Evolutionary conservation across 495 filamentous ascomycete species (phyloP).

Genomic region (Parathielavia appendiculata): DNA sequence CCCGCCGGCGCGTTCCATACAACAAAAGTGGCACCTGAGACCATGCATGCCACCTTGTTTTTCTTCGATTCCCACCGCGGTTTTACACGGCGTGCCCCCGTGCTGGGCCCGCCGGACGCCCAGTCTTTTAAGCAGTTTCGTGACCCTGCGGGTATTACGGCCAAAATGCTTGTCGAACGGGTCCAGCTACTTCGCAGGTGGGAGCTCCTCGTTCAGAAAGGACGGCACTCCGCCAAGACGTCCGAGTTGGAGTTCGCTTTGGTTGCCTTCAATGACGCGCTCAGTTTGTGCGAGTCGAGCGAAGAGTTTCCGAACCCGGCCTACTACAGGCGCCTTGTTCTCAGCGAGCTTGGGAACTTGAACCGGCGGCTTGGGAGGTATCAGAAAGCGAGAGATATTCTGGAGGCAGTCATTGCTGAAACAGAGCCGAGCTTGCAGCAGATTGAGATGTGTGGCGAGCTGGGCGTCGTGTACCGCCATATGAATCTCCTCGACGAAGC

Average conservation of each 20-base stretch:
- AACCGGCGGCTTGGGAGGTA: slow-evolving; percentile 27
- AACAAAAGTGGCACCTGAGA: slow-evolving; percentile 7
- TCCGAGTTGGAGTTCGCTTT: slow-evolving; percentile 8
- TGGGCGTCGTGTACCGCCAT: slow-evolving; percentile 31
- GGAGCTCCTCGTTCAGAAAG: slow-evolving; percentile 13
- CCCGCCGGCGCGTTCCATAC: slow-evolving; percentile 14
- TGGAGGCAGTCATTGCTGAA: slow-evolving; percentile 12
- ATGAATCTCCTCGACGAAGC: slow-evolving; percentile 25
- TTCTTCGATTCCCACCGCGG: slow-evolving; percentile 22
- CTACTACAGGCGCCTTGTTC: slow-evolving; percentile 7
- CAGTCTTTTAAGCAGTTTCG: slow-evolving; percentile 17
- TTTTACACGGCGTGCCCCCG: slow-evolving; percentile 17
- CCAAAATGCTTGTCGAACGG: slow-evolving; percentile 9
- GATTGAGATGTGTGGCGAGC: slow-evolving; percentile 25
- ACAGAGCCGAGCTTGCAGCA: slow-evolving; percentile 4
- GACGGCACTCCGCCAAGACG: not conserved
- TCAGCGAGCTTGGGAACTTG: slow-evolving; percentile 20
- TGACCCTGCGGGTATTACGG: slow-evolving; percentile 14
- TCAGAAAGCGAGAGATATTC: slow-evolving; percentile 13
- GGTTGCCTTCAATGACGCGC: slow-evolving; percentile 10
- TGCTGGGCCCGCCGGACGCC: slow-evolving; percentile 19
- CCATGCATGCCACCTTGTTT: slow-evolving; percentile 23
- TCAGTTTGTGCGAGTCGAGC: slow-evolving; percentile 12
- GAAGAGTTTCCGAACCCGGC: not conserved
- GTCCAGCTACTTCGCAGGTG: slow-evolving; percentile 17